These are phyloP conservation scores for Pleurotus giganteus DNA, from an alignment of 768 basidiomycete species.

Conservation along the genomic window DNA sequence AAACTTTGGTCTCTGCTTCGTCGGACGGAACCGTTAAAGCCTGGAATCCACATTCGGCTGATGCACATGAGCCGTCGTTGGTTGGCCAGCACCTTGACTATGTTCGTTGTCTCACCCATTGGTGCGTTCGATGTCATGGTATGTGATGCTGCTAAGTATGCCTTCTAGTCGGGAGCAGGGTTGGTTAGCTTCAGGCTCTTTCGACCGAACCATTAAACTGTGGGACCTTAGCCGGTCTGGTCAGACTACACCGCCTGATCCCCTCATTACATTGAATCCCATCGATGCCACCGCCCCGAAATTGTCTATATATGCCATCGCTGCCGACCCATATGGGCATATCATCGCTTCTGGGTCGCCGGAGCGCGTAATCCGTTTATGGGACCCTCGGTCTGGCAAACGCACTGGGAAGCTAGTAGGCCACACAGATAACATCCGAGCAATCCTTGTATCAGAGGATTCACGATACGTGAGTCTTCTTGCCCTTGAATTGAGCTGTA, in stretches of 20 bases:
- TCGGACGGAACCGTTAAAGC: conserved; percentile 94
- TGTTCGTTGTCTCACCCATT: conserved; percentile 74
- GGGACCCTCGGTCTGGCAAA: conserved; percentile 90
- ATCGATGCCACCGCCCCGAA: conserved; percentile 67
- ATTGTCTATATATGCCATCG: conserved; percentile 75
- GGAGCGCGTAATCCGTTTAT: conserved; percentile 85
- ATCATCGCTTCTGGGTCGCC: conserved; percentile 89
- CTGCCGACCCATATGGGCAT: conserved; percentile 76
- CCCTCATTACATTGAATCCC: conserved; percentile 65
- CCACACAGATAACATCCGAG: conserved; percentile 95
- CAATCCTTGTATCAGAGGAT: conserved; percentile 87
- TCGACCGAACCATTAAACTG: conserved; percentile 90
- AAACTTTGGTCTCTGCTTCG: conserved; percentile 92
- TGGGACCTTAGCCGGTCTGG: conserved; percentile 74
- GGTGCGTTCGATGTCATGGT: conserved; percentile 39
- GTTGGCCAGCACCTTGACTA: conserved; percentile 85
- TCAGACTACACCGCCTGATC: conserved; percentile 30
- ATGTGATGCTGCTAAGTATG: conserved; percentile 1
- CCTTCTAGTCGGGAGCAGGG: conserved; percentile 64
- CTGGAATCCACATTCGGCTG: conserved; percentile 80
- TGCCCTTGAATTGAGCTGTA: conserved; percentile 8
- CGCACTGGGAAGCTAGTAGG: conserved; percentile 81
- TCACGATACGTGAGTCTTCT: conserved; percentile 73
- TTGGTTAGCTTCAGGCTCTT: conserved; percentile 92
- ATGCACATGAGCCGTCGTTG: conserved; percentile 57